Evolutionary conservation across 2,329 filamentous ascomycete species (phyloP).

Genomic region (Penicillium vulpinum): DNA sequence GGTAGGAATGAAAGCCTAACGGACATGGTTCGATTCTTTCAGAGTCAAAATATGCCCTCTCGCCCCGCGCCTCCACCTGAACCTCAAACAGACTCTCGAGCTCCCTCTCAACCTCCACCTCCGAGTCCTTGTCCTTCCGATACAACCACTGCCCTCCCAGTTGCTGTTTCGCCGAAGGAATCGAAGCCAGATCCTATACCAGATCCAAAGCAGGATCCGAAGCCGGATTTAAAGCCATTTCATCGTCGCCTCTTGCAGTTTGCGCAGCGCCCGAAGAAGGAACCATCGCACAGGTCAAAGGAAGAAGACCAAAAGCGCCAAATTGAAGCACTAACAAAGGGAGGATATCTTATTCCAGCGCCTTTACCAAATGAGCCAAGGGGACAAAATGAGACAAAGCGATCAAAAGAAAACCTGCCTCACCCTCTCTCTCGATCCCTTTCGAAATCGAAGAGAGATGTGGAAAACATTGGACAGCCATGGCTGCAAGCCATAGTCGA

Average conservation of each 20-base stretch:
- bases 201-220: constrained; percentile 14
- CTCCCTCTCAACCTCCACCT: constrained; percentile 4
- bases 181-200: constrained; percentile 12
- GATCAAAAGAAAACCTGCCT: constrained; percentile 13
- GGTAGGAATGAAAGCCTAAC: constrained; percentile 35
- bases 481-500: constrained; percentile 36
- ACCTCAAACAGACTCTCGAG: constrained; percentile 9
- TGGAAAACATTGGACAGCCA: constrained; percentile 41
- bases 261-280: constrained; percentile 34
- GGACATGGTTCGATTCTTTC: constrained; percentile 41
- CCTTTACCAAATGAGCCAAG: constrained; percentile 13
- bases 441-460: constrained; percentile 35
- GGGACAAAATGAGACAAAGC: constrained; percentile 6
- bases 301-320: constrained; percentile 29
- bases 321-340: constrained; percentile 32
- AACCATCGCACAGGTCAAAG: constrained; percentile 24
- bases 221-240: constrained; percentile 25
- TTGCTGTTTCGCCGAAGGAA: constrained; percentile 22
- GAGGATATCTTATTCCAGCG: constrained; percentile 29
- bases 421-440: constrained; percentile 20
- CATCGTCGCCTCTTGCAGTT: constrained; percentile 40
- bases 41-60: constrained; percentile 28
- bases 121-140: constrained; percentile 16
- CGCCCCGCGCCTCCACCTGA: constrained; percentile 6
- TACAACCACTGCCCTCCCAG: constrained; percentile 26